phyloP scores from a whole-genome alignment of 345 rosid species.

The Hibiscus mutabilis region DNA sequence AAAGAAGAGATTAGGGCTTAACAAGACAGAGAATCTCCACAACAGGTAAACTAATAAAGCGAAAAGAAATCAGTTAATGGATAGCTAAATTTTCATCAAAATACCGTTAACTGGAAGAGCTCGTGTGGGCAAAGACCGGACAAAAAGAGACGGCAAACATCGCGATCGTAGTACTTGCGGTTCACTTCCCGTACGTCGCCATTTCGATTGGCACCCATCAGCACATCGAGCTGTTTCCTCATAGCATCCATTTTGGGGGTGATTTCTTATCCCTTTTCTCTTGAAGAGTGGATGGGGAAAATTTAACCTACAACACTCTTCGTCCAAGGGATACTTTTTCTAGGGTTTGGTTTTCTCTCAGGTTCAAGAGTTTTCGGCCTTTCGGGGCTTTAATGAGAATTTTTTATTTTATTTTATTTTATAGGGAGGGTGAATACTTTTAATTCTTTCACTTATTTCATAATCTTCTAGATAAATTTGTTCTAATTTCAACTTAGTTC shows the following conservation, averaged over 20 bases:
- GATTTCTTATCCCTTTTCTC: neutral
- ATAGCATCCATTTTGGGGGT: slow-evolving; percentile 70
- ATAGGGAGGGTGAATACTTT: too few species aligned
- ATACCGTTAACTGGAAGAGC: slow-evolving; percentile 90
- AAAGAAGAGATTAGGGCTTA: neutral
- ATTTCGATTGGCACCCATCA: slow-evolving; percentile 98
- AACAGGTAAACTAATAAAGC: neutral
- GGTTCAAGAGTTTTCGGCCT: neutral
- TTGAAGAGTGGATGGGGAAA: neutral
- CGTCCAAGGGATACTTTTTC: neutral
- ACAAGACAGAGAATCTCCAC: neutral
- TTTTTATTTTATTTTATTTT: too few species aligned
- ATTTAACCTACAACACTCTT: neutral
- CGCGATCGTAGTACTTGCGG: slow-evolving; percentile 98
- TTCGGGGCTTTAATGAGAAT: neutral
- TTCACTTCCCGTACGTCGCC: slow-evolving; percentile 96
- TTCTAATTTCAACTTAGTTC: neutral
- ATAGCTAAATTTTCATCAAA: neutral
- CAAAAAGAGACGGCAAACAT: slow-evolving; percentile 89
- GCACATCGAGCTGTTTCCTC: slow-evolving; percentile 97
- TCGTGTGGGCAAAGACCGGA: slow-evolving; percentile 99
- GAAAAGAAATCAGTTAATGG: neutral
- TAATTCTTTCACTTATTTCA: neutral
- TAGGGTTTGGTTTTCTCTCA: slow-evolving; percentile 11
- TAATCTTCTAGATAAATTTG: neutral